Percentiles rank a stretch among this genome's conserved stretches.
Conservation (phyloP, 495 filamentous ascomycete genomes). For the Clavariopsis aquatica region DNA sequence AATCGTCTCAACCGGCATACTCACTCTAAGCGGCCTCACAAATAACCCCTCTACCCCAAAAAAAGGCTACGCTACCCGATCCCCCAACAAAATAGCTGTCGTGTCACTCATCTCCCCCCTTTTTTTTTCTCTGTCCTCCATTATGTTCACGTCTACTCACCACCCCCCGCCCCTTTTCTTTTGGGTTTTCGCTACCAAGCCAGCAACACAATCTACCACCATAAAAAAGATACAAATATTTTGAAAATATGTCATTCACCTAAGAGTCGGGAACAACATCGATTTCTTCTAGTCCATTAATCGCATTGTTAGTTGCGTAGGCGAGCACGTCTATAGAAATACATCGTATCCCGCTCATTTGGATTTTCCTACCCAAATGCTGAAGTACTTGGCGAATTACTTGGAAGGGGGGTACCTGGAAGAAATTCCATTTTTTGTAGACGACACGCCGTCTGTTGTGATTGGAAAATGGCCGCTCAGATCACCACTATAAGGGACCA, state of each 20-base stretch:
- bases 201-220: neutral
- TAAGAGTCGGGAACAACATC: neutral
- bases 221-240: neutral
- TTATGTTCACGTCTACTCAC: neutral
- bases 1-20: neutral
- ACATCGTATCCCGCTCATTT: neutral
- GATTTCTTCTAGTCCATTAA: neutral
- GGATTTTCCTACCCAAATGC: neutral
- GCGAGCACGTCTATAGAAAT: neutral
- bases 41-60: neutral
- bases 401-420: neutral
- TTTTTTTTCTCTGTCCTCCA: neutral
- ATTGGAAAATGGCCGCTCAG: neutral
- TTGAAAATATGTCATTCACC: neutral
- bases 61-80: neutral
- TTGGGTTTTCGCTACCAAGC: neutral
- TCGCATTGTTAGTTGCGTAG: neutral
- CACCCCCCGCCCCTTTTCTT: too few species aligned
- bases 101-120: neutral
- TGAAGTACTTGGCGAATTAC: too few species aligned
- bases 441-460: neutral
- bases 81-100: neutral
- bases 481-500: neutral
- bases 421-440: neutral
- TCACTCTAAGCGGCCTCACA: neutral